phyloP scores from a whole-genome alignment of 2,329 filamentous ascomycete species.

The Colletotrichum sp. region DNA sequence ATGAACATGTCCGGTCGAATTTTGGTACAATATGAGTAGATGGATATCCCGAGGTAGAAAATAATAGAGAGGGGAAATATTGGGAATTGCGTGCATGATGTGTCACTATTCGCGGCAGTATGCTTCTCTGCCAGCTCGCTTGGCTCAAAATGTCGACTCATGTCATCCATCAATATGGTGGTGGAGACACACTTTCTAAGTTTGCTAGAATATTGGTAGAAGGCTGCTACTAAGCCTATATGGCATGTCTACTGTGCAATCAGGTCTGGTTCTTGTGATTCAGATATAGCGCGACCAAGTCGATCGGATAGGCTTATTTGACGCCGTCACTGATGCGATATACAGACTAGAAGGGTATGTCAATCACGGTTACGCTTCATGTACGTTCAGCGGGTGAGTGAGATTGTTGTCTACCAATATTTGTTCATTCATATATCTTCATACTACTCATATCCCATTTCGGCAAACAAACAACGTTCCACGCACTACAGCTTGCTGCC shows the following conservation, averaged over 20 bases:
- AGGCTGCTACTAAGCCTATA: no score
- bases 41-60: not conserved
- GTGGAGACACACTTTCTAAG: no score
- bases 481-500: not conserved
- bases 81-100: no score
- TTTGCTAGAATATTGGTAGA: no score
- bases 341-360: rapidly evolving
- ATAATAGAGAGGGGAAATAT: not conserved
- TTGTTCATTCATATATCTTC: not conserved
- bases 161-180: no score
- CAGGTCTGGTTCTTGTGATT: rapidly evolving
- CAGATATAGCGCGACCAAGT: not conserved
- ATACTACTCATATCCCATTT: not conserved
- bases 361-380: not conserved
- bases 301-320: rapidly evolving
- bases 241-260: not conserved
- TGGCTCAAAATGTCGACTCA: no score
- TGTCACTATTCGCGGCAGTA: rapidly evolving
- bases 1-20: rapidly evolving
- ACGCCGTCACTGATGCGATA: rapidly evolving
- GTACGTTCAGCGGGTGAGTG: rapidly evolving
- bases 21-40: not conserved
- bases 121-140: not conserved
- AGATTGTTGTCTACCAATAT: rapidly evolving
- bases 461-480: not conserved